A percentile compares a stretch with the other conserved stretches of the same genome.
These are phyloP conservation scores for Scheffersomyces lignosus DNA, from an alignment of 805 yeast genomes.

Conservation along the genomic window DNA sequence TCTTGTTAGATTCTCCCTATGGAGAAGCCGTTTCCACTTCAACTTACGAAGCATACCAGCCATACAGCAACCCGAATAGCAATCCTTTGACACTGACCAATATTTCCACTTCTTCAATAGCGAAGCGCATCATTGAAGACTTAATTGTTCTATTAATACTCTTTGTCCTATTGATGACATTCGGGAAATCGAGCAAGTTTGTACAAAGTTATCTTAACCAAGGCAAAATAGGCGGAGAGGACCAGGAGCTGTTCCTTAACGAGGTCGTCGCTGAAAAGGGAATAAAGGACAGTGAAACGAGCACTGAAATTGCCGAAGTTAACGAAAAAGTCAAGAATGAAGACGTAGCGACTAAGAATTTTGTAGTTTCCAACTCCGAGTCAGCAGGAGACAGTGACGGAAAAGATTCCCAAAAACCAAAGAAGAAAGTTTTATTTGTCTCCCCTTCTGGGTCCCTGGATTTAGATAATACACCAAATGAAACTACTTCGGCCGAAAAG, in stretches of 20 bases:
- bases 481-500: too few relatives aligned
- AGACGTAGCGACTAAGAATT: neutral
- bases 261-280: neutral
- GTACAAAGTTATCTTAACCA: neutral
- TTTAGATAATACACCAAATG: too few relatives aligned
- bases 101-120: constrained; percentile 3
- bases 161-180: constrained; percentile 30
- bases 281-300: too few relatives aligned
- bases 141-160: constrained; percentile 45
- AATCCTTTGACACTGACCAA: neutral
- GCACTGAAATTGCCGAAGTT: too few relatives aligned
- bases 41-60: too few relatives aligned
- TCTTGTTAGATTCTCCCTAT: too few relatives aligned
- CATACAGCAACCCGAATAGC: neutral
- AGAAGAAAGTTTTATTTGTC: constrained; percentile 22
- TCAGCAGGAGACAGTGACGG: neutral
- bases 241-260: neutral
- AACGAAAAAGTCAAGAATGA: neutral
- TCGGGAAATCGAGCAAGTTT: constrained; percentile 26
- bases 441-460: constrained; percentile 18
- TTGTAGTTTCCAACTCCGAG: neutral
- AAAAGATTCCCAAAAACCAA: neutral
- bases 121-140: constrained; percentile 47
- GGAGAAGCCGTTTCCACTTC: too few relatives aligned
- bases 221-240: neutral